Conservation (phyloP, 768 basidiomycete genomes). For the Termitomyces sp. region DNA sequence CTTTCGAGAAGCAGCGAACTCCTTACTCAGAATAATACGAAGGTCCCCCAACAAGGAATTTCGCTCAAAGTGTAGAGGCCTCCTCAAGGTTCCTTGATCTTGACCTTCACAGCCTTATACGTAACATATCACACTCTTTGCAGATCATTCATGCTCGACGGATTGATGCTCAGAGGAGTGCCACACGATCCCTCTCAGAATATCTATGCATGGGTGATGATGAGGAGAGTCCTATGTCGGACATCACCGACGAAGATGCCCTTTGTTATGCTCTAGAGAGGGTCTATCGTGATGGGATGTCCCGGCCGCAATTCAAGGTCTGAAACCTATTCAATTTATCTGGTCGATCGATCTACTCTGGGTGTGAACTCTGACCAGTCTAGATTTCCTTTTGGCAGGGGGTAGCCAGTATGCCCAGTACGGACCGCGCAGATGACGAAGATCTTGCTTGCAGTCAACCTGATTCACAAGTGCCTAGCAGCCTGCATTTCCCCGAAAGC, state of each 20-base stretch:
- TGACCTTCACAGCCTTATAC: background rate
- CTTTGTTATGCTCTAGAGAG: conserved; percentile 43
- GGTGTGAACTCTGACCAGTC: conserved; percentile 28
- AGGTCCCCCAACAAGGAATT: conserved; percentile 54
- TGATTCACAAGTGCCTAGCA: conserved; percentile 4
- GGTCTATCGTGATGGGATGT: conserved; percentile 40
- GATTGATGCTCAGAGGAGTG: conserved; percentile 20
- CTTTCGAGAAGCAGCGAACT: conserved; percentile 48
- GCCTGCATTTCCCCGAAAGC: conserved; percentile 6
- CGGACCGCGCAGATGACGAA: conserved; percentile 20
- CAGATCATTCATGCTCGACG: conserved; percentile 31
- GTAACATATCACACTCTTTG: conserved; percentile 1
- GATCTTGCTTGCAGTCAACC: conserved; percentile 17
- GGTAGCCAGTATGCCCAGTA: conserved; percentile 2
- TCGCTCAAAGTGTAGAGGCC: conserved; percentile 37
- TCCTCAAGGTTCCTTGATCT: conserved; percentile 44
- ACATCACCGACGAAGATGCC: conserved; percentile 33
- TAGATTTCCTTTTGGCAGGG: conserved; percentile 16
- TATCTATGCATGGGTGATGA: conserved; percentile 23
- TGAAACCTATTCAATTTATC: conserved; percentile 10
- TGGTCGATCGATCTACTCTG: conserved; percentile 10
- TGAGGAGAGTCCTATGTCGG: conserved; percentile 1
- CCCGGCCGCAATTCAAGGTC: conserved; percentile 49
- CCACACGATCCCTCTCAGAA: conserved; percentile 28
- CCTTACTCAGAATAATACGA: conserved; percentile 48